These are phyloP conservation scores for Ambrosia trifida DNA, from an alignment of 129 eudicot species.

Conservation along the genomic window DNA sequence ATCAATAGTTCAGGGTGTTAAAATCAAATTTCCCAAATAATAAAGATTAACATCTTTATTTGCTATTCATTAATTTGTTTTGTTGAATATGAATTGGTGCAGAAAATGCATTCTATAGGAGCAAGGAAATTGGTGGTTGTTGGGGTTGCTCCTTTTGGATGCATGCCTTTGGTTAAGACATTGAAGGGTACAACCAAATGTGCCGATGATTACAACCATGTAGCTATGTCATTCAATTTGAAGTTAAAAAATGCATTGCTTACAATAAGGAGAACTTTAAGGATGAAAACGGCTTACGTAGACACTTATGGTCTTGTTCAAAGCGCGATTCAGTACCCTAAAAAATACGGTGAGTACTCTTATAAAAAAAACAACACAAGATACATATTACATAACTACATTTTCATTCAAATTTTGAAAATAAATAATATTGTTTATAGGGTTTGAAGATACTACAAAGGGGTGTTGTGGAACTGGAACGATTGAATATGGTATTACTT, in stretches of 20 bases:
- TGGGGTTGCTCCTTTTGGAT: slow-evolving; percentile 69
- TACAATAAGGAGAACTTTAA: slow-evolving; percentile 18
- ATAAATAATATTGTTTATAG: slow-evolving; percentile 22
- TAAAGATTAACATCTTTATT: neutral
- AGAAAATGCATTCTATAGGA: slow-evolving; percentile 55
- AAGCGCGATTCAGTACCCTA: slow-evolving; percentile 48
- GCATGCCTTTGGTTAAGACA: slow-evolving; percentile 56
- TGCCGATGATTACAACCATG: slow-evolving; percentile 40
- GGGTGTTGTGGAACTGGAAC: slow-evolving; percentile 78
- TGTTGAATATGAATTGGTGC: slow-evolving; percentile 12
- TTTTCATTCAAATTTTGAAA: neutral
- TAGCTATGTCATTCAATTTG: slow-evolving; percentile 49
- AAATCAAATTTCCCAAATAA: no score
- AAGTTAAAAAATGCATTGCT: slow-evolving; percentile 32
- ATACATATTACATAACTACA: neutral
- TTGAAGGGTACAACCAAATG: slow-evolving; percentile 44
- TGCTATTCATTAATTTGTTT: neutral
- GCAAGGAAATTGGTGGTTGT: slow-evolving; percentile 61
- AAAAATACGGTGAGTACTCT: slow-evolving; percentile 45
- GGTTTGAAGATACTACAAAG: slow-evolving; percentile 51
- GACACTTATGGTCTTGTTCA: slow-evolving; percentile 47
- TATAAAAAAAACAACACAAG: neutral
- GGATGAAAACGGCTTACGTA: slow-evolving; percentile 32
- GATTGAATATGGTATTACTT: slow-evolving; percentile 49
- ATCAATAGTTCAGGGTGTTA: no score